These are phyloP conservation scores for Trametes sanguinea DNA, from an alignment of 768 basidiomycete genomes.

Conservation along the genomic window DNA sequence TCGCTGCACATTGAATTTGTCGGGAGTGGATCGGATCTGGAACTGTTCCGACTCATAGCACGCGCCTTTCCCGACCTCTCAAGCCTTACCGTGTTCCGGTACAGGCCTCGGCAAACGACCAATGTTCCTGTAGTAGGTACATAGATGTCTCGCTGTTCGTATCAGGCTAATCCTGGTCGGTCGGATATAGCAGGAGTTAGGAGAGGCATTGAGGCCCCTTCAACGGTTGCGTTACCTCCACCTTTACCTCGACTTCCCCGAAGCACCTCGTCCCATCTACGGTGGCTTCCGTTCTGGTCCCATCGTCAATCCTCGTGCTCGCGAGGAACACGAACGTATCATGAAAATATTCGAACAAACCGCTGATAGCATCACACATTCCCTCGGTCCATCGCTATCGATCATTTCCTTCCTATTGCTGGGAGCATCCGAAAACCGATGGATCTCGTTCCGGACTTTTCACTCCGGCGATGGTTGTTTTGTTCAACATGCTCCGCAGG, in stretches of 20 bases:
- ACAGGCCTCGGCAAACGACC: background rate
- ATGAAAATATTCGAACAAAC: background rate
- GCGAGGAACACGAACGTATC: background rate
- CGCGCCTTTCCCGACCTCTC: background rate
- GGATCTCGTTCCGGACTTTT: too few species aligned
- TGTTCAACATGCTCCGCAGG: too few species aligned
- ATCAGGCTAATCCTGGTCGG: background rate
- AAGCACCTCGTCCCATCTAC: background rate
- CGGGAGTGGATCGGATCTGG: background rate
- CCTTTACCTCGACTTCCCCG: too few species aligned
- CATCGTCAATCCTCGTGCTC: too few species aligned
- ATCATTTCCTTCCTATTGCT: background rate
- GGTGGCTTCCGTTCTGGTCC: too few species aligned
- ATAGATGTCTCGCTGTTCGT: too few species aligned
- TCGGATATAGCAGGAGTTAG: background rate
- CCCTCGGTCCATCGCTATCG: background rate
- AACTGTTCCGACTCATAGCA: background rate
- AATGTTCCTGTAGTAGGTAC: background rate
- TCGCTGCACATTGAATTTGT: background rate
- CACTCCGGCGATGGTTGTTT: too few species aligned
- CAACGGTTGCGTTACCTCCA: too few species aligned
- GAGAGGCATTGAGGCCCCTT: too few species aligned
- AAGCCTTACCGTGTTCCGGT: background rate
- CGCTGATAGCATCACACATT: background rate
- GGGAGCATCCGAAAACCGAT: too few species aligned